Conservation (phyloP, 805 yeast genomes). For the Nakazawaea wickerhamii region DNA sequence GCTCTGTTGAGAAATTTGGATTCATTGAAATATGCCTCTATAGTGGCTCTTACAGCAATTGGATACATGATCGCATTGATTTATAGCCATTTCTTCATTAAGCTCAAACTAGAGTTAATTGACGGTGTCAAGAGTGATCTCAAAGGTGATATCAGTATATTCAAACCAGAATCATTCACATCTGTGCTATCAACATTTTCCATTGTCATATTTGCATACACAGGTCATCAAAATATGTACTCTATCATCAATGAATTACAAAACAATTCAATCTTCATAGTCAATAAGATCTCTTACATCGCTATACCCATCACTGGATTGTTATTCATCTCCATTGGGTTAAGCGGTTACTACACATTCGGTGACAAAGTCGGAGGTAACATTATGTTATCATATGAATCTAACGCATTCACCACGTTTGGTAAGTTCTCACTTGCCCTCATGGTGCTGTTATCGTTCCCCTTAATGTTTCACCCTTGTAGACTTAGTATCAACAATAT, state of each 20-base stretch:
- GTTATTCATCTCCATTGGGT: constrained; percentile 59
- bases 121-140: constrained; percentile 38
- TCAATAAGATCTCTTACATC: constrained; percentile 35
- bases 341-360: constrained; percentile 67
- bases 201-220: constrained; percentile 72
- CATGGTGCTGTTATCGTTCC: constrained; percentile 74
- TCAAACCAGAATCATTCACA: constrained; percentile 35
- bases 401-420: constrained; percentile 38
- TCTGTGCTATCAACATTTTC: constrained; percentile 60
- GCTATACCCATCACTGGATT: constrained; percentile 50
- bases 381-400: constrained; percentile 62
- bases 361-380: constrained; percentile 65
- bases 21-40: constrained; percentile 62
- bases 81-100: constrained; percentile 39
- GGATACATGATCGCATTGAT: constrained; percentile 56
- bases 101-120: constrained; percentile 18
- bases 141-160: constrained; percentile 37
- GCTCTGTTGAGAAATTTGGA: constrained; percentile 59
- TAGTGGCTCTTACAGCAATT: constrained; percentile 65
- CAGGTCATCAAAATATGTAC: constrained; percentile 78
- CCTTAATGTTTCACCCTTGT: constrained; percentile 78
- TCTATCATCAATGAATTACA: constrained; percentile 68
- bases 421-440: constrained; percentile 62
- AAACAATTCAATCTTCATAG: constrained; percentile 45
- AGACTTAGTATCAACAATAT: constrained; percentile 70